Evolutionary conservation across 306 rosid genomes (phyloP).

Genomic region (Prunus padus): DNA sequence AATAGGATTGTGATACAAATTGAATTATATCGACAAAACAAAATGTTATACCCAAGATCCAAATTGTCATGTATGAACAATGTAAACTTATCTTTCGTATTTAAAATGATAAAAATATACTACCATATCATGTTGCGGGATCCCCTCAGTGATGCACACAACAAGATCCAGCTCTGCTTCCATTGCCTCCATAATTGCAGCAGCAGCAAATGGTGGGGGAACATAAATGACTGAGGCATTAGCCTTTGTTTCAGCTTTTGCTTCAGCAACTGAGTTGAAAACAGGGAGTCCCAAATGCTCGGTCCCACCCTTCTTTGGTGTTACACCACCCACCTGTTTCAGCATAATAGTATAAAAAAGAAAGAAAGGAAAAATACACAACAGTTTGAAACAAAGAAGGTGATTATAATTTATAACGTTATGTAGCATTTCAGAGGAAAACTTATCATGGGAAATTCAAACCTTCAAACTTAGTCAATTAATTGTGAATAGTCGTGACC

Average conservation of each 20-base stretch:
- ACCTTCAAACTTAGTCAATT: background rate
- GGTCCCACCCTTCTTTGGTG: slow-evolving; percentile 97
- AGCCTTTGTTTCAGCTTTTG: slow-evolving; percentile 93
- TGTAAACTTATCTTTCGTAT: background rate
- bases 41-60: background rate
- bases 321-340: slow-evolving; percentile 88
- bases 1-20: background rate
- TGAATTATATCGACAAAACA: background rate
- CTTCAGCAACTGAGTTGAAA: slow-evolving; percentile 89
- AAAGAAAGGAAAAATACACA: background rate
- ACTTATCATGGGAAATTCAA: background rate
- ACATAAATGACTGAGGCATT: slow-evolving; percentile 91
- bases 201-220: slow-evolving; percentile 98
- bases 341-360: background rate
- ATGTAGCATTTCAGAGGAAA: background rate
- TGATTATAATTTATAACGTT: background rate
- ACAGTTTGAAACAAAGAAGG: background rate
- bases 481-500: background rate
- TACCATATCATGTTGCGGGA: slow-evolving; percentile 99
- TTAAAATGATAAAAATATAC: background rate
- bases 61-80: background rate
- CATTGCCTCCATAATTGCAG: slow-evolving; percentile 86
- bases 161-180: slow-evolving; percentile 96
- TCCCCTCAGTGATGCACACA: slow-evolving; percentile 98
- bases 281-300: slow-evolving; percentile 99